Base-by-base conservation (phyloP, 208 protist species). In the Polymyxa betae region DNA sequence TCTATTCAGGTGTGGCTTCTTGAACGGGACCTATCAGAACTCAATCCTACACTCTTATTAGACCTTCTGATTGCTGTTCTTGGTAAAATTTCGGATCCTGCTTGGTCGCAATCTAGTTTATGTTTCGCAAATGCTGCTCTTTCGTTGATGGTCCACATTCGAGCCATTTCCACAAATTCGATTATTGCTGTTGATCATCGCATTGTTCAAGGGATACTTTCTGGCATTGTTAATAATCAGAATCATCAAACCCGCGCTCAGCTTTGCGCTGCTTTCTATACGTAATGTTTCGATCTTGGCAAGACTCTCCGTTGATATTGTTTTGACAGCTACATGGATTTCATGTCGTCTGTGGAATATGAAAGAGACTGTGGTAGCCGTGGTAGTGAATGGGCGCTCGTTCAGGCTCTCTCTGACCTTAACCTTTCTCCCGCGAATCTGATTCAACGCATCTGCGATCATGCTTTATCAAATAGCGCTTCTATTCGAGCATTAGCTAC, bases 1-100 rank as follows among this genome's bases (percentile, higher is more conserved):
- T n/a, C n/a, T n/a, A n/a, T n/a, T n/a, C 54, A 66, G 54, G 54
- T 66, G 16, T 66, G 54, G 54, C 16, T 66, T 66, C 54, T 66
- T 16, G 54, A 66, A 29, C 54, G 54, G 20, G 29, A 66, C 29
- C 20, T 32, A 16, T 16, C 54, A 66, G 54, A 29, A 16, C 54
- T 32, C 54, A 66, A 32, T 16, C 54, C 29, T 32, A 16, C 54
- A 29, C 16, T 66, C 29, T 29, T 66, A 29, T 29, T 66, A 32
- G 54, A 66, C 16, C 54, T 66, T 29, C 54, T 66, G 54, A 32
- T 29, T 29, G 16, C 54, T 32, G 20, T 66, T 66, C 54, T 66
- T 32, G 16, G 20, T 29, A 66, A 66, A 29, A 16, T 66, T 66
- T 66, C 54, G 20, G 54, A 66, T 66, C 20, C 54, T 16, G 29